Percentiles rank a stretch among this genome's conserved stretches.
Conservation (phyloP, 2,329 filamentous ascomycete species). For the Trichophyton equinum region DNA sequence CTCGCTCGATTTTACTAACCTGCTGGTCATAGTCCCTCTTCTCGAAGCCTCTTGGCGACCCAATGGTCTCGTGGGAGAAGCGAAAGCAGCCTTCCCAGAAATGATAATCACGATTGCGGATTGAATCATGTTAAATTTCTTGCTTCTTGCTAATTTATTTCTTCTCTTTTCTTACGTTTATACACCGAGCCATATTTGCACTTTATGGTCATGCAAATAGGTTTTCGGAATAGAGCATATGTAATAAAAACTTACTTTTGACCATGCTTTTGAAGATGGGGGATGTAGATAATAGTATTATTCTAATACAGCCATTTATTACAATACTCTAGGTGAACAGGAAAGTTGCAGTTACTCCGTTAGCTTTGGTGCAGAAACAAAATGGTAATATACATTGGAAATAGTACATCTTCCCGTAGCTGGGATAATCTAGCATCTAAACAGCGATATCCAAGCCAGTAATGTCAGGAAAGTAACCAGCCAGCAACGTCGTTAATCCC, state of each 20-base stretch:
- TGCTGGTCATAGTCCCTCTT: conserved; percentile 43
- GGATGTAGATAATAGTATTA: neutral
- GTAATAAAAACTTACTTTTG: neutral
- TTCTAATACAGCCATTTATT: neutral
- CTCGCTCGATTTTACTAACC: conserved; percentile 9
- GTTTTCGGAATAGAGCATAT: conserved; percentile 1
- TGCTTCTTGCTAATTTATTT: conserved; percentile 16
- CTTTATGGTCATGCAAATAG: neutral
- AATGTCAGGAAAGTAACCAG: neutral
- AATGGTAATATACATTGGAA: conserved; percentile 1
- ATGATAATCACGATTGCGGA: conserved; percentile 7
- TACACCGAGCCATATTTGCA: neutral
- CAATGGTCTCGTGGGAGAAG: conserved; percentile 39
- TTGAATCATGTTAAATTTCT: conserved; percentile 9
- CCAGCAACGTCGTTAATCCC: neutral
- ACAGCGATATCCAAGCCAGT: neutral
- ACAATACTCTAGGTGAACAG: neutral
- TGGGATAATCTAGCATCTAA: neutral
- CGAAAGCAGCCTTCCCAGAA: conserved; percentile 9
- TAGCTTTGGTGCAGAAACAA: neutral
- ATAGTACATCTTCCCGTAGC: conserved; percentile 1
- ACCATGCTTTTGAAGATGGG: neutral
- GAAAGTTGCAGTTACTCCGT: neutral
- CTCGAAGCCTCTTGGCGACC: conserved; percentile 58
- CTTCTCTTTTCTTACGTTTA: conserved; percentile 4